phyloP scores from a whole-genome alignment of 73 alveolate genomes.

The Urostyla sp. region DNA sequence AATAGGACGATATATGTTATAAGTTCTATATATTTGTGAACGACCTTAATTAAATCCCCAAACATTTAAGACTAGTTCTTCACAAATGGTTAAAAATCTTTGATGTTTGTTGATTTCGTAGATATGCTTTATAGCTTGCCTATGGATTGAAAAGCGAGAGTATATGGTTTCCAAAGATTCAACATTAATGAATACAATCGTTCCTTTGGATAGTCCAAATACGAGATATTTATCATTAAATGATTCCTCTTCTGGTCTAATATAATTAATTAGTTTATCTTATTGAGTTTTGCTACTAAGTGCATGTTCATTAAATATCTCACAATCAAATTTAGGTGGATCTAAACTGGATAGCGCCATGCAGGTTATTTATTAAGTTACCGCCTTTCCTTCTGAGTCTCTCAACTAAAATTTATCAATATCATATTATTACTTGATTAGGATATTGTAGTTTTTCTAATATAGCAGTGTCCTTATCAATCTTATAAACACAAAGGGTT shows the following conservation, averaged over 20 bases:
- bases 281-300: not conserved
- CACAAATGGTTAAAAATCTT: slow-evolving; percentile 42
- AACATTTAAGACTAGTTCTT: slow-evolving; percentile 57
- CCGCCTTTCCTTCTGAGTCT: slow-evolving; percentile 66
- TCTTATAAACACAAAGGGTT: slow-evolving; percentile 62
- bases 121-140: slow-evolving; percentile 53
- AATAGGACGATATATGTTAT: slow-evolving; percentile 34
- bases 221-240: slow-evolving; percentile 50
- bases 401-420: no score
- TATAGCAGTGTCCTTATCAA: slow-evolving; percentile 74
- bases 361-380: slow-evolving; percentile 51
- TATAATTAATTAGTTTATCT: not conserved
- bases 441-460: slow-evolving; percentile 71
- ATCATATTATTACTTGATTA: not conserved
- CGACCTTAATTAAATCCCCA: slow-evolving; percentile 68
- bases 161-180: slow-evolving; percentile 60
- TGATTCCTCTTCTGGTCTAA: not conserved
- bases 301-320: slow-evolving; percentile 53
- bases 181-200: slow-evolving; percentile 64
- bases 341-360: slow-evolving; percentile 42
- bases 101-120: slow-evolving; percentile 24
- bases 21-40: slow-evolving; percentile 24
- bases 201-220: slow-evolving; percentile 72
- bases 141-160: slow-evolving; percentile 68
- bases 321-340: slow-evolving; percentile 75